Evolutionary conservation across 345 rosid species (phyloP).

Genomic region (Citrus australasica): DNA sequence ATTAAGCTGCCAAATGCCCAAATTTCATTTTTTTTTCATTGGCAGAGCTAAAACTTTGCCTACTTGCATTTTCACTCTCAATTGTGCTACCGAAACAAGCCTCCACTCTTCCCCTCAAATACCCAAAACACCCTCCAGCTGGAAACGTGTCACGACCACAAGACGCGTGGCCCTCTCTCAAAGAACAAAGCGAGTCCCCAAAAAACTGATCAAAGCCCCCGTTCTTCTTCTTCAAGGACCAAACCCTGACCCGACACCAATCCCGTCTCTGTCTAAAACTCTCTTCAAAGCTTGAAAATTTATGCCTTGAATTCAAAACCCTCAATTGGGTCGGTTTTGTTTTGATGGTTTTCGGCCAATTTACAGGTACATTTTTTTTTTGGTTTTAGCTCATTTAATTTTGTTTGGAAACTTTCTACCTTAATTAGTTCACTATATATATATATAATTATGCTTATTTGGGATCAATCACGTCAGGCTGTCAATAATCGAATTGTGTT

Average conservation of each 20-base stretch:
- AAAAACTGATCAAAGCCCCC: not conserved
- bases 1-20: too few species aligned
- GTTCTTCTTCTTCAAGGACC: not conserved
- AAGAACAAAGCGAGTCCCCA: slow-evolving; percentile 6
- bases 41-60: too few species aligned
- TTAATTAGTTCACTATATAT: not conserved
- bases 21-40: too few species aligned
- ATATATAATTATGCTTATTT: not conserved
- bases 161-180: not conserved
- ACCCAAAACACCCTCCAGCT: not conserved
- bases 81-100: not conserved
- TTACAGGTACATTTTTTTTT: not conserved
- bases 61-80: slow-evolving; percentile 13
- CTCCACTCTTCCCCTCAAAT: not conserved
- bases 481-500: not conserved
- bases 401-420: not conserved
- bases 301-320: not conserved
- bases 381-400: not conserved
- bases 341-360: not conserved
- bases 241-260: slow-evolving; percentile 1
- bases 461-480: not conserved
- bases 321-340: not conserved
- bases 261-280: not conserved
- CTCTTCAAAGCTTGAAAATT: not conserved
- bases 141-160: slow-evolving; percentile 4